Base-by-base conservation (phyloP, 1,284 basidiomycete genomes). In the Hemileccinum hortonii region DNA sequence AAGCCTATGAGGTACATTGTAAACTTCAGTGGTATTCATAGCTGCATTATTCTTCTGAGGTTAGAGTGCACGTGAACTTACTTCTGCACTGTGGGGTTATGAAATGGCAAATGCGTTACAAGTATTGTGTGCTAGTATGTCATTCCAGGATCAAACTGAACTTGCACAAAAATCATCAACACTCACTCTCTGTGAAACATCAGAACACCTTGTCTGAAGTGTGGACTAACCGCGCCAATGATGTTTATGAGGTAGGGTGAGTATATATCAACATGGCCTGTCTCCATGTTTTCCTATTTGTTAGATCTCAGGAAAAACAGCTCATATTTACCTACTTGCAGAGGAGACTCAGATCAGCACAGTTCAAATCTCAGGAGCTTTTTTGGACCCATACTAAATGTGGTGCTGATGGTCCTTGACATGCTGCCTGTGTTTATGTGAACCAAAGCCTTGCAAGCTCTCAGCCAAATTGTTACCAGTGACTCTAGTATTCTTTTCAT, bases 401-500 rank as follows among this genome's bases (percentile, higher is more conserved):
- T 87, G 16, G 84, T 95, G 19, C 66, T 96, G 21, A 71, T 77
- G 49, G 84, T 90, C 3, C 78, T 95, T 56, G 90, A 94, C 62
- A 86, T 89, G 0, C 80, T 87, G 3, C 81, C 86, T 3, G 92
- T 96, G 22, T 91, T 88, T 60, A 87, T 94, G 75, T 82, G 94
- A 33, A 94, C 92, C 1, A 97, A 97, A 66, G 94, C 94, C 0
- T 74, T 98, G 38, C 81, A 89, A 46, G 92, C 92, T 0, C 76
- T 97, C 11, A 88, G 92, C 4, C 83, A 89, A 61, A 88, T 97
- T 43, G 83, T 96, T 26, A 89, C 85, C 0, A 88, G 87, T 54
- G 94, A 97, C 69, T 84, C 93, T 0, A 84, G 81, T n/a, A 84
- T 95, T 18, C 76, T 98, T 19, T 79, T 82, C 7, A 75, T 82